Evolutionary conservation across 805 yeast species (phyloP).

Genomic region (Ogataea dorogensis): DNA sequence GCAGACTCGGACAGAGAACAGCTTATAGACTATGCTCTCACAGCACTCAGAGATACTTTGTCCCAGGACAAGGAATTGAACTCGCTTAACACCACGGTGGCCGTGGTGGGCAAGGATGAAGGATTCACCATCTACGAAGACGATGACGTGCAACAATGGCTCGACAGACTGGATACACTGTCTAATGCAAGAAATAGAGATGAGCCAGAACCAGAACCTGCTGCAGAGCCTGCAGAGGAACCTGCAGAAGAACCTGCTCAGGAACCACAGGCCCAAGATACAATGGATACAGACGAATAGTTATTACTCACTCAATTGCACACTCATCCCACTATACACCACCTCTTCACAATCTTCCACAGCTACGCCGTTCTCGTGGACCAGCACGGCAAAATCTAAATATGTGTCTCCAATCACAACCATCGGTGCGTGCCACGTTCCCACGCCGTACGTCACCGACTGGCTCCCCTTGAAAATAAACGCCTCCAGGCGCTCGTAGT

Average conservation of each 20-base stretch:
- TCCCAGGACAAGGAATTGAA: constrained; percentile 92
- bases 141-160: constrained; percentile 82
- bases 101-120: constrained; percentile 82
- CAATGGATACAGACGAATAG: constrained; percentile 36
- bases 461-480: constrained; percentile 80
- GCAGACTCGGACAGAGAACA: constrained; percentile 62
- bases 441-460: constrained; percentile 83
- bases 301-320: constrained; percentile 6
- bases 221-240: constrained; percentile 26
- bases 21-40: constrained; percentile 80
- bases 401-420: constrained; percentile 58
- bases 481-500: constrained; percentile 57
- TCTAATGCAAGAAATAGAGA: constrained; percentile 54
- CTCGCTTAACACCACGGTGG: constrained; percentile 80
- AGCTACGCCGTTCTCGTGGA: constrained; percentile 77
- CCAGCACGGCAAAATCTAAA: constrained; percentile 83
- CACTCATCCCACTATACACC: constrained; percentile 51
- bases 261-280: constrained; percentile 25
- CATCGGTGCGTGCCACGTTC: constrained; percentile 98
- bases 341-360: constrained; percentile 84
- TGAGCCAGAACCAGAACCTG: constrained; percentile 30
- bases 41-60: constrained; percentile 89
- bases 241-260: constrained; percentile 8
- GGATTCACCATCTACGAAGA: constrained; percentile 77
- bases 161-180: constrained; percentile 68